These are phyloP conservation scores for Oleoguttula mirabilis DNA, from an alignment of 495 filamentous ascomycete species.

Conservation along the genomic window DNA sequence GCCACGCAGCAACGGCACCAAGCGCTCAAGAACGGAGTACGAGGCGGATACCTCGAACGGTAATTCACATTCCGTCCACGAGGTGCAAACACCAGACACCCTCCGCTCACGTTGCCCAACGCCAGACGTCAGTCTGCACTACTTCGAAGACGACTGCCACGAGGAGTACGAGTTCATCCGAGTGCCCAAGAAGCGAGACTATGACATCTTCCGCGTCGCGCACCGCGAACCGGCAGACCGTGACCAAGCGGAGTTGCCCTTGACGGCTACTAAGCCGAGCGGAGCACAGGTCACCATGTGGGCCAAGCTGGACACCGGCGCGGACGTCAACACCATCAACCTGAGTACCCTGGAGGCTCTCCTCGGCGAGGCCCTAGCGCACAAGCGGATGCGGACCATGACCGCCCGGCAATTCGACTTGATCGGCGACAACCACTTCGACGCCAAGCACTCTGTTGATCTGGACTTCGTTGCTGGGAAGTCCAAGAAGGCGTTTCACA, in stretches of 20 bases:
- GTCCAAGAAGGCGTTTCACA: background rate
- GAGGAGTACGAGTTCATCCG: conserved; percentile 1
- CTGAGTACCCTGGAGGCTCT: background rate
- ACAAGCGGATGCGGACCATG: background rate
- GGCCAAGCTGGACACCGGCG: conserved; percentile 11
- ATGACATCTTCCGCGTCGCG: conserved; percentile 4
- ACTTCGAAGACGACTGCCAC: conserved; percentile 2
- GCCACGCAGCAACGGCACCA: too few species aligned
- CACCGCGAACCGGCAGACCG: background rate
- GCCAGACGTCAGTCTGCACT: background rate
- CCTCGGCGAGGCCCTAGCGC: background rate
- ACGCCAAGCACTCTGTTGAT: background rate
- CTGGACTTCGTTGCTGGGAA: conserved; percentile 3
- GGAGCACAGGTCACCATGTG: background rate
- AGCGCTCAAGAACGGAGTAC: too few species aligned
- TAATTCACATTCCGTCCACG: background rate
- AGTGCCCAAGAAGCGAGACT: conserved; percentile 2
- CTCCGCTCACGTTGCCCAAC: background rate
- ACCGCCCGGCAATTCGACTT: background rate
- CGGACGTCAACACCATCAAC: conserved; percentile 5
- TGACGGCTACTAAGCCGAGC: conserved; percentile 2
- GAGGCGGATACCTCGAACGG: too few species aligned
- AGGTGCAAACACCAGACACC: background rate
- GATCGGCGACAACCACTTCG: conserved; percentile 1
- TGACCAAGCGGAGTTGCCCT: conserved; percentile 1